Percentiles rank a stretch among this genome's conserved stretches.
These are phyloP conservation scores for Cladosporium sp. DNA, from an alignment of 2,329 filamentous ascomycete genomes.

Conservation along the genomic window DNA sequence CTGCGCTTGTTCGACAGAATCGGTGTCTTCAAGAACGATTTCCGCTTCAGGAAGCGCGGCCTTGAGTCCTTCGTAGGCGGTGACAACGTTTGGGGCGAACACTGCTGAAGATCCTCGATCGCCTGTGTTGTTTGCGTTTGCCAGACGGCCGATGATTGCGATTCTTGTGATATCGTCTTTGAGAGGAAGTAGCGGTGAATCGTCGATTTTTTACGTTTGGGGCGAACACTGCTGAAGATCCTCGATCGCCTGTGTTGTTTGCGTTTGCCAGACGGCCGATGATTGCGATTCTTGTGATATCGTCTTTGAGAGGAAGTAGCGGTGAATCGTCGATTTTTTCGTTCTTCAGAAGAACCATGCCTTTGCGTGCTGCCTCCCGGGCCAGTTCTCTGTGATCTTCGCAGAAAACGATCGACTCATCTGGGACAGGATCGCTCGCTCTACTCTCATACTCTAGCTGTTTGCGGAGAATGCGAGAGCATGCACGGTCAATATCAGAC, in stretches of 20 bases:
- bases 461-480: conserved; percentile 10
- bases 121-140: conserved; percentile 15
- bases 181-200: neutral
- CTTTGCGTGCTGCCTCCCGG: conserved; percentile 14
- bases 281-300: conserved; percentile 11
- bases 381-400: conserved; percentile 16
- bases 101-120: conserved; percentile 16
- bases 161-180: conserved; percentile 3
- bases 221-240: conserved; percentile 15
- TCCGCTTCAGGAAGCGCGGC: conserved; percentile 8
- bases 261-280: conserved; percentile 16
- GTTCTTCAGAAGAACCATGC: conserved; percentile 20
- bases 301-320: conserved; percentile 1
- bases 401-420: conserved; percentile 13
- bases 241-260: conserved; percentile 15
- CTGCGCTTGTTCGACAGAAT: conserved; percentile 9
- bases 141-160: conserved; percentile 15
- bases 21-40: conserved; percentile 11
- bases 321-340: neutral
- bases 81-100: conserved; percentile 14
- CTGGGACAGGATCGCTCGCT: neutral
- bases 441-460: conserved; percentile 1
- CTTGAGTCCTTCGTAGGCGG: conserved; percentile 14
- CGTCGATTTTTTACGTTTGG: no score
- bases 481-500: conserved; percentile 6